Base-by-base conservation (phyloP, 2,329 filamentous ascomycete genomes). In the Penicillium psychrosexuale region DNA sequence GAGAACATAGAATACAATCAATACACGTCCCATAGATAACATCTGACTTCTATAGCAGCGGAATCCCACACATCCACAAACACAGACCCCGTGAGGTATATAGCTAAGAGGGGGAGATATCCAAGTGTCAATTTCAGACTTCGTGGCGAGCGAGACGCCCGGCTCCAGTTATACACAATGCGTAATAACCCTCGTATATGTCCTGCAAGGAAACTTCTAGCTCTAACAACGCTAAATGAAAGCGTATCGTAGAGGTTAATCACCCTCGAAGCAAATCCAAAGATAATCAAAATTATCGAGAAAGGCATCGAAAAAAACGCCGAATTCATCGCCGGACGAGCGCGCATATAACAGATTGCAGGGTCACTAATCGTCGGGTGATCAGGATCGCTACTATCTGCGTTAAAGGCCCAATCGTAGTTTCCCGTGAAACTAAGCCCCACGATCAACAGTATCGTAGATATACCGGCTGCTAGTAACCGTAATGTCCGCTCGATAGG, bases 371-470 rank as follows among this genome's bases (percentile, higher is more conserved):
- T 5, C 12, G 15, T 28, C 9, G 39, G 39, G 5, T 17, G 39
- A 17, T 24, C 22, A 24, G 22, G 22, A 24, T 28, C 15, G 15
- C n/a, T 2, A 28, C 28, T 28, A 1, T 17, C 39, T 28, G 39
- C 15, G 9, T 17, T 15, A 43, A 43, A 43, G n/a, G 24, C 39
- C 39, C 39, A 43, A 5, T 17, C 24, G 34, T 56, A 56, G 33
- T 53, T 46, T 15, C 36, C 54, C 4, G 54, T 57, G 31, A 51
- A 47, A 40, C 28, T 19, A 15, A 57, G 31, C 1, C 47, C 51
- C 8, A 48, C 47, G 2, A 52, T 28, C 13, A 51, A 17, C 5
- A 57, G 8, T 24, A 47, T 19, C 22, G 34, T 51, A 3, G 51
- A 17, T 22, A n/a, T 2, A 28, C 39, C 51, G 51, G 55, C 50